Percentiles rank a stretch among this genome's conserved stretches.
phyloP scores from a whole-genome alignment of 2,329 filamentous ascomycete species.

The Fusarium cyanostomum region DNA sequence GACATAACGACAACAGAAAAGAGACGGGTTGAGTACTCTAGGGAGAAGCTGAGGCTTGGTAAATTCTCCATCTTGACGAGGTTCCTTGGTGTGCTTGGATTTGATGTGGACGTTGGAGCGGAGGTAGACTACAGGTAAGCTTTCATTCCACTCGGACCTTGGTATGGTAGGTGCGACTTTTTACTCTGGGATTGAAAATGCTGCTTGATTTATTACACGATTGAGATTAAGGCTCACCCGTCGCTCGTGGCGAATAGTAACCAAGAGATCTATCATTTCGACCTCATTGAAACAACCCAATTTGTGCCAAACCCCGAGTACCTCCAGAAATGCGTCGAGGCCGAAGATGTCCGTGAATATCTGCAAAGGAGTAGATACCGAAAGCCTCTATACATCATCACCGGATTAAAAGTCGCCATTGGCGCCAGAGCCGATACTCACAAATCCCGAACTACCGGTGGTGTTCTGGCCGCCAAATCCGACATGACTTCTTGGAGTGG shows the following conservation, averaged over 20 bases:
- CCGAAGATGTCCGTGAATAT: not conserved
- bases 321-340: slow-evolving; percentile 8
- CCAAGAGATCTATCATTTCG: slow-evolving; percentile 11
- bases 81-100: slow-evolving; percentile 6
- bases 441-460: not conserved
- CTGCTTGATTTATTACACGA: not conserved
- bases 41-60: slow-evolving; percentile 5
- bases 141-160: no score
- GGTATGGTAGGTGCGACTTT: not conserved
- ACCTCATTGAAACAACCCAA: slow-evolving; percentile 8
- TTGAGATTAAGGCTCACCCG: no score
- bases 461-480: not conserved
- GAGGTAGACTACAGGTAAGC: not conserved
- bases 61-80: slow-evolving; percentile 12
- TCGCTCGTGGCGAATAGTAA: no score
- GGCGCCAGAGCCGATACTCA: slow-evolving; percentile 4
- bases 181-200: no score
- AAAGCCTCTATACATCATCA: slow-evolving; percentile 25
- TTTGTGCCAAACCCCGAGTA: slow-evolving; percentile 12
- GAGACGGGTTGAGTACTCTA: slow-evolving; percentile 8
- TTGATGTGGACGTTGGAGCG: slow-evolving; percentile 10
- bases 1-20: slow-evolving; percentile 1
- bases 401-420: slow-evolving; percentile 11
- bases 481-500: slow-evolving; percentile 1
- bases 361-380: not conserved